Conservation (phyloP, 1,139 yeast species). For the Ogataea hybrid region DNA sequence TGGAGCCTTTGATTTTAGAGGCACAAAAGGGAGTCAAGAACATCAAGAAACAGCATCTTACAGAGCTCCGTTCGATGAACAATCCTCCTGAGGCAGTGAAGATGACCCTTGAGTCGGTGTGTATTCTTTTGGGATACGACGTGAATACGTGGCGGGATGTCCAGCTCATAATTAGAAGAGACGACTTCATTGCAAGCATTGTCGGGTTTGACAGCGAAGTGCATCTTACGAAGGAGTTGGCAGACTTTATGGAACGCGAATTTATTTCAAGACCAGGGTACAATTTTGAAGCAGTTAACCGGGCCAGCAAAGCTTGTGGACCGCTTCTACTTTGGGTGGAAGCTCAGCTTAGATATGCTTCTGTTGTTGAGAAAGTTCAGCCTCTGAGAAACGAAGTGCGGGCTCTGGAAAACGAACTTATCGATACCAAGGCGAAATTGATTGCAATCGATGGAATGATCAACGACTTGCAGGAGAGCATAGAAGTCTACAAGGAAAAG, state of each 20-base stretch:
- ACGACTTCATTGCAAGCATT: constrained; percentile 83
- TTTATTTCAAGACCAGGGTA: constrained; percentile 66
- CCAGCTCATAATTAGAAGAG: constrained; percentile 74
- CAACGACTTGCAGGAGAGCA: constrained; percentile 64
- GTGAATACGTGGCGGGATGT: constrained; percentile 79
- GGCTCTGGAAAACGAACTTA: constrained; percentile 56
- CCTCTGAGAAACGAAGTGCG: constrained; percentile 73
- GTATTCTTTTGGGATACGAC: constrained; percentile 73
- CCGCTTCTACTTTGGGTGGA: constrained; percentile 87
- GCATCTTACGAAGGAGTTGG: constrained; percentile 53
- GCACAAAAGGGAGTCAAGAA: constrained; percentile 88
- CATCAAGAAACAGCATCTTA: constrained; percentile 87
- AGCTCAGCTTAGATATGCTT: constrained; percentile 76
- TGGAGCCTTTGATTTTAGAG: constrained; percentile 81
- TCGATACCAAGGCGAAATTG: constrained; percentile 66
- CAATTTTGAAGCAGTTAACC: constrained; percentile 69
- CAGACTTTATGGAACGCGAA: constrained; percentile 53
- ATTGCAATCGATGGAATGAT: constrained; percentile 83
- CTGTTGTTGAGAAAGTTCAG: constrained; percentile 65
- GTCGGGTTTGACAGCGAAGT: constrained; percentile 68
- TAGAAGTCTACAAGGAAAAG: constrained; percentile 61
- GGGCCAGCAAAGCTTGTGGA: constrained; percentile 96
- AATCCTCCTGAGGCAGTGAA: constrained; percentile 92
- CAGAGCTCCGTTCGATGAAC: constrained; percentile 84
- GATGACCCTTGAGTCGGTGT: constrained; percentile 84